A percentile compares a stretch with the other conserved stretches of the same genome.
Conservation (phyloP, 305 asterid species). For the Striga hermonthica region DNA sequence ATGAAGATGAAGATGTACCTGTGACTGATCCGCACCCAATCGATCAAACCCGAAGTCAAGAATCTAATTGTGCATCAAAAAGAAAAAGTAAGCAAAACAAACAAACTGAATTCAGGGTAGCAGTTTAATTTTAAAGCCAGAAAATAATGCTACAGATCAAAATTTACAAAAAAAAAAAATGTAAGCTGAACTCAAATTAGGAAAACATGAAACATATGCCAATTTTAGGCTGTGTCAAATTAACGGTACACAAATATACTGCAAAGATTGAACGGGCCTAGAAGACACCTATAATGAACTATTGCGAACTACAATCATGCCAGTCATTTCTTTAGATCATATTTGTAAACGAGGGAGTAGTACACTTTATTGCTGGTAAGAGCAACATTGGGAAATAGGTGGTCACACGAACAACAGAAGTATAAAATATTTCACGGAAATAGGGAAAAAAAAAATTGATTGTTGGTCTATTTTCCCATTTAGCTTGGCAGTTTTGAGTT, state of each 20-base stretch:
- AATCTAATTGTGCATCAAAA: conserved; percentile 53
- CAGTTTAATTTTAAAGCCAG: conserved; percentile 39
- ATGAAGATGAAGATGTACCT: conserved; percentile 57
- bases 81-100: conserved; percentile 27
- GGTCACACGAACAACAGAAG: not conserved
- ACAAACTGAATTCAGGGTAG: conserved; percentile 31
- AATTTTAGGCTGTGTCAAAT: conserved; percentile 19
- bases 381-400: conserved; percentile 1
- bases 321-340: not conserved
- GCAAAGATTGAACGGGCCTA: conserved; percentile 1
- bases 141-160: conserved; percentile 27
- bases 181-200: conserved; percentile 24
- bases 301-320: conserved; percentile 20
- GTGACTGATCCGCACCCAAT: conserved; percentile 90
- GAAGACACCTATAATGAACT: conserved; percentile 22
- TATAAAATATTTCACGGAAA: not conserved
- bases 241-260: conserved; percentile 22
- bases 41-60: conserved; percentile 97
- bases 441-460: conserved; percentile 12
- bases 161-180: conserved; percentile 1
- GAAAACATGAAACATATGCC: conserved; percentile 19
- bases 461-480: conserved; percentile 9
- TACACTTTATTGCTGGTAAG: conserved; percentile 3
- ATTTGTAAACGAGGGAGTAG: conserved; percentile 21
- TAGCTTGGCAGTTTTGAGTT: conserved; percentile 4